Evolutionary conservation across 441 rosid species (phyloP), one percentile per base, ranked within the genome.

Genomic region (Croton setiger): DNA sequence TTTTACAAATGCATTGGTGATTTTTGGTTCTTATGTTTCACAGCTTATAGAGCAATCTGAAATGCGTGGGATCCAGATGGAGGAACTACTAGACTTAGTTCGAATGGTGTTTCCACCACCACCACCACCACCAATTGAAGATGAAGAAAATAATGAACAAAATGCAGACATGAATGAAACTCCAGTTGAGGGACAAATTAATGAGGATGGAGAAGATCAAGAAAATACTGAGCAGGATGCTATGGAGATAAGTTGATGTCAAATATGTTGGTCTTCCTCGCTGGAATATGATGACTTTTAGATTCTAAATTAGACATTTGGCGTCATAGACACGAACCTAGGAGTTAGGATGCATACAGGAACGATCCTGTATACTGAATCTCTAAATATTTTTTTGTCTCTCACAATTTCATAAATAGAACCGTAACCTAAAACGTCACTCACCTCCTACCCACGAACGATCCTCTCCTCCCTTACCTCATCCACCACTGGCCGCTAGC

Each of bases 21-120:
- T 53, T 33, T 54, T 48, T 15, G 8, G n/a, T 39, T 27, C 43
- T 39, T 41, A 21, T 51, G 6, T 67, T 60, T 67, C n/a, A n/a
- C 74, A 86, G 87, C 74, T 86, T 41, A 74, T 79, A 60, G 87
- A 82, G 80, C 39, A 74, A 37, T 68, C 77, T 3, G 86, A 82
- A 5, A 7, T 17, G 10, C 85, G 88, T 79, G 17, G 77, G 72
- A 18, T 78, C 75, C 13, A 76, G 60, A 73, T 80, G 49, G 71
- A 82, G 65, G 78, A 81, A 67, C 61, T 86, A 3, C 49, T 70
- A 10, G 72, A 76, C 61, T 15, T 78, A 72, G 82, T 80, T 63
- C 35, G 36, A 3, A 64, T 69, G 41, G 64, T 75, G 53, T 70
- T 80, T 58, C 85, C 80, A 4, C 78, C 72, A 55, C 75, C 79